These are phyloP conservation scores for Globisporangium parvum DNA, from an alignment of 352 stramenopile species.

Conservation along the genomic window DNA sequence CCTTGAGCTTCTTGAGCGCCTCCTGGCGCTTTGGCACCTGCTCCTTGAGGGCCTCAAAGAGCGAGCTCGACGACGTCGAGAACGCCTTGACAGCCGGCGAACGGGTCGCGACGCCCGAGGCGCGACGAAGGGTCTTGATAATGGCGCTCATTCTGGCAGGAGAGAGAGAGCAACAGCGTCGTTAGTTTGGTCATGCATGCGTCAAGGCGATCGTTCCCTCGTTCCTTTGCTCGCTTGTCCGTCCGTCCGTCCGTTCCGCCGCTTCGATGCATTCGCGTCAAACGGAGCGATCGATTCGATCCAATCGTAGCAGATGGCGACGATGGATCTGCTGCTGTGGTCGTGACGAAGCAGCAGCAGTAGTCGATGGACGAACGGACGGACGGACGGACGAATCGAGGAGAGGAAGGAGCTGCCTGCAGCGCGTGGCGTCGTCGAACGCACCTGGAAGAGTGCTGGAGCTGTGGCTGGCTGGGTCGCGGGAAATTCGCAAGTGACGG, in stretches of 20 bases:
- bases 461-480: constrained; percentile 1
- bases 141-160: constrained; percentile 48
- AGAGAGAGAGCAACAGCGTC: not conserved
- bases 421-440: not conserved
- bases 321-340: no score
- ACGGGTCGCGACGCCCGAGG: constrained; percentile 37
- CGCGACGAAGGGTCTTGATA: constrained; percentile 58
- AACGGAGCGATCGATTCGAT: not conserved
- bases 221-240: no score
- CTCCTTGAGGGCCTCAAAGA: constrained; percentile 82
- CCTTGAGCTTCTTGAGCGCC: constrained; percentile 93
- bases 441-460: not conserved
- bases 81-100: constrained; percentile 44
- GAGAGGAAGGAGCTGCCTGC: not conserved
- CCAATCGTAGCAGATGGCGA: not conserved
- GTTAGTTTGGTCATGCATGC: no score
- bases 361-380: not conserved
- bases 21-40: constrained; percentile 90
- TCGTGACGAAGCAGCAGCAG: no score
- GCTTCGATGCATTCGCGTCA: no score
- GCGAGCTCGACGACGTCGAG: constrained; percentile 60
- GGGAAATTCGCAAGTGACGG: constrained; percentile 7
- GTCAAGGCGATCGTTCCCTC: no score
- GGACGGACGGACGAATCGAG: not conserved
- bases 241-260: no score